Base-by-base conservation (phyloP, 495 filamentous ascomycete genomes). In the Hypoxylon rickii region DNA sequence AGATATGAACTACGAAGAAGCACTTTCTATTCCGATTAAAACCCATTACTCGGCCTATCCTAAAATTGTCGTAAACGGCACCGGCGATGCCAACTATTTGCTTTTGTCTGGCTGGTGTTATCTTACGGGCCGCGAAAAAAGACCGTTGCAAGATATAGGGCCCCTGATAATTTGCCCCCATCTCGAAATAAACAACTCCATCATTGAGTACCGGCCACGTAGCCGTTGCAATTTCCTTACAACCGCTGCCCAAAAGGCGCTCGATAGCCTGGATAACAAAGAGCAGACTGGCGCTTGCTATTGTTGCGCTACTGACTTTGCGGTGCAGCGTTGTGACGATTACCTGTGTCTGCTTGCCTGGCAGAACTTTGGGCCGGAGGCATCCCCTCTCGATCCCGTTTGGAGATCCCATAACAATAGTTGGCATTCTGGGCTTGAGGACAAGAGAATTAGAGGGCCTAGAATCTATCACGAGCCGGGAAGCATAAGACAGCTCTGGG, bases 121-220 rank as follows among this genome's bases (percentile, higher is more conserved):
- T 29, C 24, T 4, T 10, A 29, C 4, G 24, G 24, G 24, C 24
- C 10, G 4, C 24, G 10, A 29, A 24, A 12, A 29, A 0, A 7
- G 55, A 19, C 46, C 45, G 17, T 2, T 55, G 22, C 1, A 12
- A 13, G 26, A 17, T 10, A 36, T 61, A 17, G 58, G 58, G 34
- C 22, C 51, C 11, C 7, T 50, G 3, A 51, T 8, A 17, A 21
- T 61, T 22, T 61, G 51, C 16, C 45, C 58, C 4, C 58, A 61
- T 22, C 22, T 46, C 24, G 4, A 29, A 10, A 4, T 29, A 4
- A 4, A 29, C 24, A 29, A 4, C 4, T 10, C 24, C 24, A 4
- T 29, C 10, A 4, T 29, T 4, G 24, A 29, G 4, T 29, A 29
- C 24, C 24, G 4, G 4, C 24, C 10, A 29, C 4, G 24, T 10